These are phyloP conservation scores for Candida maesae DNA, from an alignment of 805 yeast species.

Conservation along the genomic window DNA sequence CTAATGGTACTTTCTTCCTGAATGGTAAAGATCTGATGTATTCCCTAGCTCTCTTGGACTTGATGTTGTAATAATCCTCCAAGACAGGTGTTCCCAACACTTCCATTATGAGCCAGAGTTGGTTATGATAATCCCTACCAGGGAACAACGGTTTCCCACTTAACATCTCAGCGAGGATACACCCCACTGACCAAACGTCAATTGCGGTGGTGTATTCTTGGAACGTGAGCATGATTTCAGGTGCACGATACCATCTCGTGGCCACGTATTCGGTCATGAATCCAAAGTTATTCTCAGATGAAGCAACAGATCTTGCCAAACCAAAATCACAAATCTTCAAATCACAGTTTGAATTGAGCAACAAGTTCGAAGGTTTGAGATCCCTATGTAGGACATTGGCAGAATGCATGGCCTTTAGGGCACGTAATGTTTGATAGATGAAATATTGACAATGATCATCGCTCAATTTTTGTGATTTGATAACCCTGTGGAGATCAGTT, in stretches of 20 bases:
- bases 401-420: conserved; percentile 65
- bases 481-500: conserved; percentile 63
- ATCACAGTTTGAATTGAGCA: conserved; percentile 68
- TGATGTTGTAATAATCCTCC: conserved; percentile 71
- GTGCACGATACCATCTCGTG: conserved; percentile 83
- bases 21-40: conserved; percentile 67
- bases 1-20: conserved; percentile 52
- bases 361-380: conserved; percentile 67
- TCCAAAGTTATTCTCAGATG: conserved; percentile 45
- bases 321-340: conserved; percentile 80
- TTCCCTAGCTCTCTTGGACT: conserved; percentile 71
- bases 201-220: conserved; percentile 73
- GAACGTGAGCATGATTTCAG: conserved; percentile 73
- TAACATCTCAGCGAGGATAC: conserved; percentile 69
- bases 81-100: conserved; percentile 69
- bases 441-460: conserved; percentile 72
- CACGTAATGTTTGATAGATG: conserved; percentile 65
- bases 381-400: conserved; percentile 76
- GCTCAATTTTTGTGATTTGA: conserved; percentile 50
- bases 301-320: conserved; percentile 53
- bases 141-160: conserved; percentile 62
- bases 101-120: conserved; percentile 59
- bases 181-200: conserved; percentile 80
- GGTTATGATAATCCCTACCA: conserved; percentile 71
- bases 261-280: conserved; percentile 79